Evolutionary conservation across 805 yeast species (phyloP), one percentile per base, ranked within the genome.

Genomic region (Schizosaccharomyces lindneri): DNA sequence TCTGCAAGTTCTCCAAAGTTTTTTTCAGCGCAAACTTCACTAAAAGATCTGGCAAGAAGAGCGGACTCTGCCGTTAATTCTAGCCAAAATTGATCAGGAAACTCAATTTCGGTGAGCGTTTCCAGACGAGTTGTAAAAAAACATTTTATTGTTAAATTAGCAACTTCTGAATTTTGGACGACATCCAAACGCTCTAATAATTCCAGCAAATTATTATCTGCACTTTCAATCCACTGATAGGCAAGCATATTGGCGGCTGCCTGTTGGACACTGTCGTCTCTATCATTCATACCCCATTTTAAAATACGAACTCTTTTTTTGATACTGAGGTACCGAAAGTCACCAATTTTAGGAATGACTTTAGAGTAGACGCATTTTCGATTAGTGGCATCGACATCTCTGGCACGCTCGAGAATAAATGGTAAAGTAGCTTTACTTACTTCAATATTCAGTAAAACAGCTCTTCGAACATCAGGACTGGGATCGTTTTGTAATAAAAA

Each of bases 271-370:
- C 75, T 66, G 4, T 76, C 80, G 65, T 89, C 96, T 65, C 97
- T 79, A 71, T 90, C 98, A 64, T 80, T 81, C 61, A 90, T 75
- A 2, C 98, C 97, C 87, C 95, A 85, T 55, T 77, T 75, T 24
- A 93, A 74, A 29, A 93, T 70, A 62, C 78, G 77, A 63, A 85
- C 90, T 55, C 95, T 74, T 41, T 78, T 74, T 6, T 74, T 73
- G 60, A 78, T 74, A 41, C 76, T 78, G 9, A 87, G 73, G 27
- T 74, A 73, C 46, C 81, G 73, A 64, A 83, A 79, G 64, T 80
- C 84, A 4, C 84, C 85, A 65, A 87, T 73, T 39, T 81, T 83
- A 63, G 82, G 81, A 61, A 87, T 71, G 1, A 85, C 74, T 63
- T 84, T 77, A 0, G 89, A 75, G 70, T 79, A 90, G 0, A 90